Conservation (phyloP, 2,329 filamentous ascomycete genomes). For the Diaporthe sp. region DNA sequence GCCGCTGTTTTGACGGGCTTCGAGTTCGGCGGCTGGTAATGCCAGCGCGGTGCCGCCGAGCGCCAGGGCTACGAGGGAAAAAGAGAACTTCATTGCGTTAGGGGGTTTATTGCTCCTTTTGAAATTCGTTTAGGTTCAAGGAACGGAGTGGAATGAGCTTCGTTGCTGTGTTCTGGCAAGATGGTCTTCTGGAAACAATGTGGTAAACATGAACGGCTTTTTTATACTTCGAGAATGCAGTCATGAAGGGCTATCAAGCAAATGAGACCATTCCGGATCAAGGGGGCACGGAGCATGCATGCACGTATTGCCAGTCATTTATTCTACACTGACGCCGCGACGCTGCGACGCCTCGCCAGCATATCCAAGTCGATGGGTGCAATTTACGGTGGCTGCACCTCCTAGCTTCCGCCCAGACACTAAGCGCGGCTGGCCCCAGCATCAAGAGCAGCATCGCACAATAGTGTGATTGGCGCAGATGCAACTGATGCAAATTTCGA, state of each 20-base stretch:
- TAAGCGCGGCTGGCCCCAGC: constrained; percentile 6
- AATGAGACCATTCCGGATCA: background rate
- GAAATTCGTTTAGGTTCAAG: background rate
- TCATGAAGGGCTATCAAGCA: background rate
- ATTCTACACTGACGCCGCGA: constrained; percentile 7
- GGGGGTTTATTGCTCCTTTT: background rate
- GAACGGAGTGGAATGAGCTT: background rate
- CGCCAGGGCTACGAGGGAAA: background rate
- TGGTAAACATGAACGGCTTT: background rate
- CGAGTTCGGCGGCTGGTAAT: constrained; percentile 6
- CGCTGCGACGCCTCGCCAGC: background rate
- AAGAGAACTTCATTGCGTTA: background rate
- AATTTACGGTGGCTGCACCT: constrained; percentile 11
- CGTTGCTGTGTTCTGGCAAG: background rate
- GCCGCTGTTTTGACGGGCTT: constrained; percentile 12
- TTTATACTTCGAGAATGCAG: background rate
- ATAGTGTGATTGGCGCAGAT: background rate
- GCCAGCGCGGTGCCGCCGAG: background rate
- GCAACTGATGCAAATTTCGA: background rate
- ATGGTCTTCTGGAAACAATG: background rate
- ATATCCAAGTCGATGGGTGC: constrained; percentile 20
- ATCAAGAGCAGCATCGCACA: background rate
- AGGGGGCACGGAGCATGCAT: constrained; percentile 6
- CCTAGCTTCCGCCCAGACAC: constrained; percentile 21
- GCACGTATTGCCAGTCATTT: background rate